phyloP scores from a whole-genome alignment of 805 yeast species.

The Ogataea pini region DNA sequence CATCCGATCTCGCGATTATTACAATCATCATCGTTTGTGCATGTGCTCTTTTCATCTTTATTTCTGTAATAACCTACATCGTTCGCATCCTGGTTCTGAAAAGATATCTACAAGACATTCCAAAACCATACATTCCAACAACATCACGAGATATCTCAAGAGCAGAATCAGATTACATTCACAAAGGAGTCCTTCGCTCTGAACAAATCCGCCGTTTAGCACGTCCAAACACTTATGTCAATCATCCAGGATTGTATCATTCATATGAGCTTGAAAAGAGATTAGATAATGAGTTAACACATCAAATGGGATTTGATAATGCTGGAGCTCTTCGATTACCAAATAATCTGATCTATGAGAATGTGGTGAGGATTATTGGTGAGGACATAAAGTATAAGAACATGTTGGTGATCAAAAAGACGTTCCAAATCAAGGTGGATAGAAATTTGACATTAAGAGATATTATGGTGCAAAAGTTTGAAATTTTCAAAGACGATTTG shows the following conservation, averaged over 20 bases:
- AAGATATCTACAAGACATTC: slow-evolving; percentile 70
- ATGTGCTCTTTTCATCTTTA: slow-evolving; percentile 57
- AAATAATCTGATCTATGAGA: slow-evolving; percentile 45
- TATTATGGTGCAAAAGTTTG: slow-evolving; percentile 34
- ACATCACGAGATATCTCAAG: slow-evolving; percentile 59
- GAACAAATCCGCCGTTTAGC: slow-evolving; percentile 41
- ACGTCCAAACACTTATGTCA: slow-evolving; percentile 42
- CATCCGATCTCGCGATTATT: slow-evolving; percentile 67
- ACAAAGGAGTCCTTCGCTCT: slow-evolving; percentile 43
- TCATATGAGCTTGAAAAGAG: slow-evolving; percentile 9
- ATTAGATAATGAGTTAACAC: slow-evolving; percentile 5
- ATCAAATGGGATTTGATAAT: neutral
- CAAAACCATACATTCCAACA: slow-evolving; percentile 72
- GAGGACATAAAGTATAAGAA: slow-evolving; percentile 53
- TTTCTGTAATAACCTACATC: slow-evolving; percentile 52
- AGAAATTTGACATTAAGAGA: slow-evolving; percentile 25
- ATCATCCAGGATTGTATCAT: slow-evolving; percentile 52
- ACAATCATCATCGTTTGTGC: slow-evolving; percentile 78
- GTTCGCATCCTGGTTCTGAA: slow-evolving; percentile 60
- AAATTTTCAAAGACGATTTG: slow-evolving; percentile 10
- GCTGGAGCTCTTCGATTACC: slow-evolving; percentile 19
- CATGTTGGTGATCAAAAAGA: slow-evolving; percentile 20
- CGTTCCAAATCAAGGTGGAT: slow-evolving; percentile 23
- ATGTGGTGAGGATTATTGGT: slow-evolving; percentile 59
- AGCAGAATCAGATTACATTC: slow-evolving; percentile 42